These are phyloP conservation scores for Scleromitrula shiraiana DNA, from an alignment of 2,329 filamentous ascomycete species.

Conservation along the genomic window DNA sequence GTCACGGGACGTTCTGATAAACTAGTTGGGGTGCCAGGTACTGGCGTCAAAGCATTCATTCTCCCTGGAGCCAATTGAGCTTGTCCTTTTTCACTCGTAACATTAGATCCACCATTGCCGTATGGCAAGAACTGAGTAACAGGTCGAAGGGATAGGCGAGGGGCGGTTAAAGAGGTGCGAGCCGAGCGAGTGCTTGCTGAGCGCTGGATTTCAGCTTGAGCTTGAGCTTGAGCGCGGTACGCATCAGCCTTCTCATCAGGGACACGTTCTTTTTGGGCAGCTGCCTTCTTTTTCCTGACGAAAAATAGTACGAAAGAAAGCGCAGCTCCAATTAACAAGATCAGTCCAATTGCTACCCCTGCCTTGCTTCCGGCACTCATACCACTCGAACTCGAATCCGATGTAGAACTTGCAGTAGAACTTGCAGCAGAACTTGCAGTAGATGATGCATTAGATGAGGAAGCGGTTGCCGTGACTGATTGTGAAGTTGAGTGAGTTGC, in stretches of 20 bases:
- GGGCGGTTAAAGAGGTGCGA: conserved; percentile 45
- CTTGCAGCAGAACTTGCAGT: conserved; percentile 10
- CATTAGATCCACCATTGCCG: too few species aligned
- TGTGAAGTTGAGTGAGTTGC: background rate
- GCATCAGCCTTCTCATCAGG: conserved; percentile 58
- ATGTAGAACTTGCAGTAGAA: conserved; percentile 11
- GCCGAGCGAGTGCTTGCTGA: conserved; percentile 19
- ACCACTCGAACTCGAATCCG: conserved; percentile 12
- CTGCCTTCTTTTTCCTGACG: conserved; percentile 63
- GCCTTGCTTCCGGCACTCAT: conserved; percentile 49
- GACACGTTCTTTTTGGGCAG: conserved; percentile 42
- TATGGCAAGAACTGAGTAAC: conserved; percentile 76
- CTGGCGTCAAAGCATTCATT: background rate
- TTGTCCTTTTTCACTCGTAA: background rate
- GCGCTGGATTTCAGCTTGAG: conserved; percentile 1
- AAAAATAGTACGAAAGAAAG: conserved; percentile 64
- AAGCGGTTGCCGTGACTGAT: background rate
- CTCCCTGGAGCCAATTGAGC: background rate
- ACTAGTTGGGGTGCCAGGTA: background rate
- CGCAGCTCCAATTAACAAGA: conserved; percentile 60
- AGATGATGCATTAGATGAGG: conserved; percentile 10
- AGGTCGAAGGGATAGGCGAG: conserved; percentile 76
- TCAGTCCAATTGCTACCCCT: conserved; percentile 75
- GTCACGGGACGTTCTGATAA: background rate
- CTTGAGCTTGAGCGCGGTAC: conserved; percentile 13